Evolutionary conservation across 2,329 filamentous ascomycete genomes (phyloP).

Genomic region (Cyanodermella asteris): DNA sequence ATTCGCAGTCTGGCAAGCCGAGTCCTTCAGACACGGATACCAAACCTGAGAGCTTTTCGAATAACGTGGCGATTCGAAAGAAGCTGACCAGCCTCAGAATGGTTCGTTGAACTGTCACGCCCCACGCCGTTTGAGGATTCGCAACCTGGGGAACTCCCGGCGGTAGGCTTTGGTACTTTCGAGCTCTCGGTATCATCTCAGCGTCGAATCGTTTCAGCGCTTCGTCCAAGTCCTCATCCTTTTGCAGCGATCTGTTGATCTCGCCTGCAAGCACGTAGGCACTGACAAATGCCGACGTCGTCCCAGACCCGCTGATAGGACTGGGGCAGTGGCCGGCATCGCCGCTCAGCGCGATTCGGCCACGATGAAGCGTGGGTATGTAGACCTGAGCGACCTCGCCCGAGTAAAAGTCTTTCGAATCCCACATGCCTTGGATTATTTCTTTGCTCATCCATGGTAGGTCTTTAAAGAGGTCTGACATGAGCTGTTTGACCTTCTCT

Average conservation of each 20-base stretch:
- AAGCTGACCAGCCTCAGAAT: too few relatives aligned
- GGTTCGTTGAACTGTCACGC: too few relatives aligned
- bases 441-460: slow-evolving; percentile 5
- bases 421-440: slow-evolving; percentile 17
- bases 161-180: slow-evolving; percentile 1
- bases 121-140: slow-evolving; percentile 1
- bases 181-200: not conserved
- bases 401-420: slow-evolving; percentile 24
- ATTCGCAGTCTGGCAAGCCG: too few relatives aligned
- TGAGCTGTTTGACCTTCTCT: slow-evolving; percentile 6
- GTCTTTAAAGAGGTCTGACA: slow-evolving; percentile 10
- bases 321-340: slow-evolving; percentile 32
- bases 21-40: too few relatives aligned
- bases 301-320: slow-evolving; percentile 29
- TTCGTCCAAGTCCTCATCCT: not conserved
- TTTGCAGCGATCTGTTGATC: slow-evolving; percentile 9
- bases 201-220: slow-evolving; percentile 1
- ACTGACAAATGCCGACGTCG: slow-evolving; percentile 25
- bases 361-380: slow-evolving; percentile 20
- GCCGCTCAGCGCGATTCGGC: slow-evolving; percentile 29
- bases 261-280: slow-evolving; percentile 15
- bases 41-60: too few relatives aligned
- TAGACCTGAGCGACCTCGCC: slow-evolving; percentile 23
- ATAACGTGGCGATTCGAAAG: too few relatives aligned
- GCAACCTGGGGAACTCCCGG: slow-evolving; percentile 1